Conservation (phyloP, 768 basidiomycete species). For the Termitomyces sp. region DNA sequence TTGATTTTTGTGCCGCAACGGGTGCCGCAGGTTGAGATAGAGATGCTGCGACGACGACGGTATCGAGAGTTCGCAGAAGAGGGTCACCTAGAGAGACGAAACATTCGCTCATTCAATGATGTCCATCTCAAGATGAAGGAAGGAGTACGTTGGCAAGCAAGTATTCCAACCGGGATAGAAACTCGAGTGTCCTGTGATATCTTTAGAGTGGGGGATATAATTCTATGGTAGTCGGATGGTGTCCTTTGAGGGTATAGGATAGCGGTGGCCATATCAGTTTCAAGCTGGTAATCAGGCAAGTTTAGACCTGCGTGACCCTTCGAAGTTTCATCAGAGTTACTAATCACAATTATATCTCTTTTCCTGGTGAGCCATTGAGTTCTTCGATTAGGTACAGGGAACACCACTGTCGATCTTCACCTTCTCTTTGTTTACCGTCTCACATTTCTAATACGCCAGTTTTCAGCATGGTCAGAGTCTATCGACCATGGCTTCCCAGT, state of each 20-base stretch:
- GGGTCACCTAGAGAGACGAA: slow-evolving; percentile 53
- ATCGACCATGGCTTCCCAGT: not conserved
- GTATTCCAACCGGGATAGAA: slow-evolving; percentile 67
- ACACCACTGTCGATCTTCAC: not conserved
- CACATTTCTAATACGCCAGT: not conserved
- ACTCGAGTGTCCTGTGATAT: slow-evolving; percentile 45
- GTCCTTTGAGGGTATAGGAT: slow-evolving; percentile 38
- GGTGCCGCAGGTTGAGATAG: slow-evolving; percentile 38
- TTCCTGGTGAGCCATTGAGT: not conserved
- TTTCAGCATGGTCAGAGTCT: not conserved
- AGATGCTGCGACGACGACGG: slow-evolving; percentile 47
- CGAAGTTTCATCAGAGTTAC: not conserved
- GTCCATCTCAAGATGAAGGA: slow-evolving; percentile 1
- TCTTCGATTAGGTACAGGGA: too few species aligned
- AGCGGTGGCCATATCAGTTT: slow-evolving; percentile 28
- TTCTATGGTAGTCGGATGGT: slow-evolving; percentile 59
- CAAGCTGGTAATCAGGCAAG: not conserved
- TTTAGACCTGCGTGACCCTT: not conserved
- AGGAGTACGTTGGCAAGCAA: slow-evolving; percentile 69
- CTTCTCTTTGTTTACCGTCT: not conserved
- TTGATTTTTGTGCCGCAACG: slow-evolving; percentile 40
- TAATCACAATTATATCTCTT: not conserved
- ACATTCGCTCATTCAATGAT: slow-evolving; percentile 3
- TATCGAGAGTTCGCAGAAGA: slow-evolving; percentile 52
- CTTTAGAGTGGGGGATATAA: slow-evolving; percentile 51